These are phyloP conservation scores for Simmondsia chinensis DNA, from an alignment of 148 eudicot species.

Conservation along the genomic window DNA sequence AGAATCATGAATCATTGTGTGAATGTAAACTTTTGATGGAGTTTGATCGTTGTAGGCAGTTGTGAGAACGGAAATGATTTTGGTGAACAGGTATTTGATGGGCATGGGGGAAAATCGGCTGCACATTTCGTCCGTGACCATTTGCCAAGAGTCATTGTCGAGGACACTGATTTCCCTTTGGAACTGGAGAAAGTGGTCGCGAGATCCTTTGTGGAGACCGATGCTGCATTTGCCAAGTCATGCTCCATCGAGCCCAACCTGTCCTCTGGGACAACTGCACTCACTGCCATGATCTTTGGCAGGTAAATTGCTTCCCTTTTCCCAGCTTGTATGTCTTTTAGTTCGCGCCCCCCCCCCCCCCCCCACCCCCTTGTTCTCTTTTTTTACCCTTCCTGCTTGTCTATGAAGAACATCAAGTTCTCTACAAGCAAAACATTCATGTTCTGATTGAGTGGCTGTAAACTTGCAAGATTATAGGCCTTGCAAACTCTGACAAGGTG, in stretches of 20 bases:
- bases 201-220: constrained; percentile 77
- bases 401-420: too few species aligned
- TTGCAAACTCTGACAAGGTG: too few species aligned
- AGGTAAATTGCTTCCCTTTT: constrained; percentile 57
- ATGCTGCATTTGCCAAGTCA: constrained; percentile 74
- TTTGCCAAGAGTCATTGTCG: constrained; percentile 77
- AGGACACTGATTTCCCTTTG: constrained; percentile 86
- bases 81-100: constrained; percentile 79
- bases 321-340: too few species aligned
- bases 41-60: too few species aligned
- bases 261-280: constrained; percentile 94
- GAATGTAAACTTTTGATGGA: too few species aligned
- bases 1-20: too few species aligned
- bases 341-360: too few species aligned
- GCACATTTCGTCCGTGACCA: constrained; percentile 90
- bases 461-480: too few species aligned
- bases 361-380: not conserved
- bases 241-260: constrained; percentile 51
- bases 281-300: constrained; percentile 95
- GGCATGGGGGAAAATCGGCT: constrained; percentile 92
- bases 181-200: constrained; percentile 88
- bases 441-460: too few species aligned
- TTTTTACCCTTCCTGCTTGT: too few species aligned
- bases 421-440: too few species aligned
- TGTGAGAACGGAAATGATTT: too few species aligned